These are phyloP conservation scores for Kwoniella bestiolae DNA, from an alignment of 768 basidiomycete genomes.

Conservation along the genomic window DNA sequence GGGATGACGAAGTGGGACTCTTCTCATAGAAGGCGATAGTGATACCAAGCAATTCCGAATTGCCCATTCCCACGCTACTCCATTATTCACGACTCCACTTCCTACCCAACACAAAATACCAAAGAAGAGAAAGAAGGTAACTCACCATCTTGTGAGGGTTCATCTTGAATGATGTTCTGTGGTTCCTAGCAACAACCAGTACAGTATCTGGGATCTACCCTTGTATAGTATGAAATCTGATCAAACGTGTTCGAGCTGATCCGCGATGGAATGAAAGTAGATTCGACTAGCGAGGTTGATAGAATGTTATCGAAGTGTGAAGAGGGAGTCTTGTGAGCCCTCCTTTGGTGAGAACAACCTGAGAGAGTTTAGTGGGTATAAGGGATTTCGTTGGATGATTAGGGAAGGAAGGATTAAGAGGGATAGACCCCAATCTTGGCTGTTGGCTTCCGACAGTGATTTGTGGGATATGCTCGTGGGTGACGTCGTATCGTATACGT, in stretches of 20 bases:
- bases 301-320: background rate
- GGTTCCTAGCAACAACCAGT: background rate
- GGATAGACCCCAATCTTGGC: background rate
- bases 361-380: background rate
- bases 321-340: background rate
- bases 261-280: background rate
- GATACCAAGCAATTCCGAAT: too few species aligned
- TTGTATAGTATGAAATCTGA: background rate
- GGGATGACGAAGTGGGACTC: too few species aligned
- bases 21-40: too few species aligned
- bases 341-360: background rate
- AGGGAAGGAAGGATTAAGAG: background rate
- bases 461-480: too few species aligned
- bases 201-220: background rate
- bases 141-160: conserved; percentile 55
- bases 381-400: background rate
- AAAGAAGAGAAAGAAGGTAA: background rate
- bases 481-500: background rate
- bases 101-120: background rate
- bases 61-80: background rate
- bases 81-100: background rate
- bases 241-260: background rate
- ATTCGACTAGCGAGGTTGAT: background rate
- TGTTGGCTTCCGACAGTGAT: too few species aligned
- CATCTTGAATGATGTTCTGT: conserved; percentile 30